Percentiles rank a stretch among this genome's conserved stretches.
phyloP scores from a whole-genome alignment of 2,329 filamentous ascomycete species.

The Exophiala spinifera region DNA sequence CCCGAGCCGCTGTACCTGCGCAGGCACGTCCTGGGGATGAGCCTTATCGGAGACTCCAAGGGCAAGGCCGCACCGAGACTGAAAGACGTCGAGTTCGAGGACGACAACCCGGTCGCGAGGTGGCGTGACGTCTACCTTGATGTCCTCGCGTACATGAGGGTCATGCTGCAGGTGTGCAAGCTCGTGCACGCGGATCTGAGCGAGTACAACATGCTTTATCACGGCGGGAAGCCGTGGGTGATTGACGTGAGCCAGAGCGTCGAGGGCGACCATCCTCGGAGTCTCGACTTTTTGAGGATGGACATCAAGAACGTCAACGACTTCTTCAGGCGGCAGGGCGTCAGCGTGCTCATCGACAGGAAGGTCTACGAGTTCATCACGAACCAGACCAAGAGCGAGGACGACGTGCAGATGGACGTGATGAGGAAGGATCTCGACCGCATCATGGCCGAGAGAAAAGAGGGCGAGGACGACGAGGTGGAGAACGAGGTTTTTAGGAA shows the following conservation, averaged over 20 bases:
- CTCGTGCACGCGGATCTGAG: constrained; percentile 95
- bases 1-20: constrained; percentile 86
- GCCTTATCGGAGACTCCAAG: constrained; percentile 81
- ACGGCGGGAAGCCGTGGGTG: constrained; percentile 77
- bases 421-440: constrained; percentile 63
- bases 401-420: constrained; percentile 55
- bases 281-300: constrained; percentile 92
- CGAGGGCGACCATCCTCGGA: constrained; percentile 91
- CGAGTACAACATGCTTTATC: constrained; percentile 96
- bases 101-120: constrained; percentile 62
- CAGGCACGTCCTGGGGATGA: constrained; percentile 94
- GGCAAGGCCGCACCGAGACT: constrained; percentile 86
- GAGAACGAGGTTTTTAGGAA: constrained; percentile 92
- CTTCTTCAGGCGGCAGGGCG: constrained; percentile 84
- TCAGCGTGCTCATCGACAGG: constrained; percentile 75
- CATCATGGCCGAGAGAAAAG: constrained; percentile 60
- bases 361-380: constrained; percentile 83
- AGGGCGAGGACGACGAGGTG: constrained; percentile 60
- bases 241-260: constrained; percentile 98
- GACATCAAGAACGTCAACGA: constrained; percentile 96
- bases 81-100: constrained; percentile 74
- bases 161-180: constrained; percentile 85
- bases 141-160: constrained; percentile 82
- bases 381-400: constrained; percentile 49
- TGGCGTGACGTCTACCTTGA: constrained; percentile 81